Evolutionary conservation across 352 stramenopile genomes (phyloP).

Genomic region (Globisporangium carolinianum): DNA sequence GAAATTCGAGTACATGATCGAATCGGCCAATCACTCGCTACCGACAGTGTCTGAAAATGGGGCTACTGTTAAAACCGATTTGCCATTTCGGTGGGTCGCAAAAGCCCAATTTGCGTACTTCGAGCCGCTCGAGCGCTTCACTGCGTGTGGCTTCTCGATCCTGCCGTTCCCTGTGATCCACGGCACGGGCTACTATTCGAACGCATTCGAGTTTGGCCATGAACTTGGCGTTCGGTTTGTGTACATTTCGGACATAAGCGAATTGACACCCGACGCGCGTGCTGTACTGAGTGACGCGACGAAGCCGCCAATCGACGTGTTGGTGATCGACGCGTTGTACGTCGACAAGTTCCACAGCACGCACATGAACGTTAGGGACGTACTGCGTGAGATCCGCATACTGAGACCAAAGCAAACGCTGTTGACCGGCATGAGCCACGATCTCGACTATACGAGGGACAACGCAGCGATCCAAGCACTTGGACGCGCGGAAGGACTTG

Average conservation of each 20-base stretch:
- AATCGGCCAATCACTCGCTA: conserved; percentile 15
- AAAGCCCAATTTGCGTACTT: conserved; percentile 67
- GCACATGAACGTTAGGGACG: conserved; percentile 80
- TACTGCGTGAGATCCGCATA: conserved; percentile 48
- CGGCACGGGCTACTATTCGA: conserved; percentile 68
- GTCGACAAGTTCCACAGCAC: conserved; percentile 71
- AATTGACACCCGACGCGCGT: conserved; percentile 53
- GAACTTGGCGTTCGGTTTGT: conserved; percentile 66
- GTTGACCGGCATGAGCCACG: conserved; percentile 83
- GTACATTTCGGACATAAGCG: conserved; percentile 87
- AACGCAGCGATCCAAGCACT: conserved; percentile 38
- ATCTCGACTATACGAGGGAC: conserved; percentile 69
- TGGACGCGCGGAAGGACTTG: conserved; percentile 42
- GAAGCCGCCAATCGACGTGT: conserved; percentile 59
- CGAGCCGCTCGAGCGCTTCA: conserved; percentile 41
- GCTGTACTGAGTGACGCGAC: conserved; percentile 44
- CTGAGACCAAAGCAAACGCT: conserved; percentile 66
- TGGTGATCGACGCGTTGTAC: conserved; percentile 82
- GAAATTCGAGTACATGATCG: conserved; percentile 80
- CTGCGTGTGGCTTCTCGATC: conserved; percentile 35
- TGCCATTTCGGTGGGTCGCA: conserved; percentile 67
- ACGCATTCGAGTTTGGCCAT: conserved; percentile 72
- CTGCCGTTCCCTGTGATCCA: conserved; percentile 78
- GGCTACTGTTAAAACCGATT: too few species aligned
- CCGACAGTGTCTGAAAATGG: too few species aligned